A percentile compares a stretch with the other conserved stretches of the same genome.
These are phyloP conservation scores for Corchorus capsularis DNA, from an alignment of 345 rosid species.

Conservation along the genomic window DNA sequence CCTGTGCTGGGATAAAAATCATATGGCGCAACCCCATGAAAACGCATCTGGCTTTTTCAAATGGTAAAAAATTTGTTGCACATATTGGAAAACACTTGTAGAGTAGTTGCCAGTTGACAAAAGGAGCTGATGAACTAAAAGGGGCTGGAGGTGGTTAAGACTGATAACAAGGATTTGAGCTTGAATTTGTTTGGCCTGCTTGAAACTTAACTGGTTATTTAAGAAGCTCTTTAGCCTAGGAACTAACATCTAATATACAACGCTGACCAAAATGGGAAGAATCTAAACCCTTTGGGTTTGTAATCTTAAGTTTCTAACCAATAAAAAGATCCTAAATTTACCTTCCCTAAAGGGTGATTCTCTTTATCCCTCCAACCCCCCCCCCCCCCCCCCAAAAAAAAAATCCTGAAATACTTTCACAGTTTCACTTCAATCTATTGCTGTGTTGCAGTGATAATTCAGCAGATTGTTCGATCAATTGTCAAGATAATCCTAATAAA, in stretches of 20 bases:
- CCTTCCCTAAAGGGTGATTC: not conserved
- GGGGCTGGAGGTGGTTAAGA: conserved; percentile 41
- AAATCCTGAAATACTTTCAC: not conserved
- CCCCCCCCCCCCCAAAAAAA: not conserved
- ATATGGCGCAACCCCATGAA: conserved; percentile 61
- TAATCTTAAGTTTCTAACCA: conserved; percentile 19
- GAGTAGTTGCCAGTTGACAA: conserved; percentile 40
- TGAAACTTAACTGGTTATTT: conserved; percentile 29
- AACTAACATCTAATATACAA: conserved; percentile 28
- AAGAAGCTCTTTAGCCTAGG: conserved; percentile 37
- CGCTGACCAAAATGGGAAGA: not conserved
- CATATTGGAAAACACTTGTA: conserved; percentile 37
- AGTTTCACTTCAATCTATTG: not conserved
- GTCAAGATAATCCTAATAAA: conserved; percentile 7
- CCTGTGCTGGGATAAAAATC: conserved; percentile 59
- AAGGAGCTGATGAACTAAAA: conserved; percentile 50
- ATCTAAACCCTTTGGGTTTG: not conserved
- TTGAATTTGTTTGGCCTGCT: conserved; percentile 55
- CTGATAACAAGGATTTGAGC: conserved; percentile 45
- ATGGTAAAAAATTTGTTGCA: conserved; percentile 41
- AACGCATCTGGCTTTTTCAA: conserved; percentile 41
- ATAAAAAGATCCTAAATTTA: conserved; percentile 14
- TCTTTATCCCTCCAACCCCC: not conserved
- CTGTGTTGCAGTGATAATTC: not conserved
- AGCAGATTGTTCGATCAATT: not conserved